Percentiles rank a stretch among this genome's conserved stretches.
These are phyloP conservation scores for Macadamia integrifolia DNA, from an alignment of 164 flowering plant genomes.

Conservation along the genomic window DNA sequence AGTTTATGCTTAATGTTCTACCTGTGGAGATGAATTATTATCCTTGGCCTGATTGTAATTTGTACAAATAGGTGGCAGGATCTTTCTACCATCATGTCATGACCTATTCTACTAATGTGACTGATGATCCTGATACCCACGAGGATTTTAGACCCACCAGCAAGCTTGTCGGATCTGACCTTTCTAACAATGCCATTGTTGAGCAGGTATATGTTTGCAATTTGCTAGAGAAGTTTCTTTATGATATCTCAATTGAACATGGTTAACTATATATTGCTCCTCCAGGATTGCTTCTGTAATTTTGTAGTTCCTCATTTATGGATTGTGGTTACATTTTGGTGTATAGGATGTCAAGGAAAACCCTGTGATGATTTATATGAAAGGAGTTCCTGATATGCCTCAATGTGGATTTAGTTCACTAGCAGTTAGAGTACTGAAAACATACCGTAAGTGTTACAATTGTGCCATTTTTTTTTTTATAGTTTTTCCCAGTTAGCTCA, in stretches of 20 bases:
- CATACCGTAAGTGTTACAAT: slow-evolving; percentile 50
- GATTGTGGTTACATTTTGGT: slow-evolving; percentile 8
- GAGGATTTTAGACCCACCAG: slow-evolving; percentile 78
- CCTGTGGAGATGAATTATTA: too few species aligned
- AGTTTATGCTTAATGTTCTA: too few species aligned
- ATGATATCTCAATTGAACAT: background rate
- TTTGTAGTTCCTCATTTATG: background rate
- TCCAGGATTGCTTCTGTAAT: background rate
- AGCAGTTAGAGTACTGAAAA: slow-evolving; percentile 77
- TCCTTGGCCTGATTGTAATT: background rate
- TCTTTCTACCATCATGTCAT: slow-evolving; percentile 30
- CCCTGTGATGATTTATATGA: slow-evolving; percentile 91
- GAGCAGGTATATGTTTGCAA: slow-evolving; percentile 50
- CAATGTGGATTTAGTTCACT: slow-evolving; percentile 86
- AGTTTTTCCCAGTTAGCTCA: too few species aligned
- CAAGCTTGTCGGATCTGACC: slow-evolving; percentile 43
- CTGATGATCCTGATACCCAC: slow-evolving; percentile 76
- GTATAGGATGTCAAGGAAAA: slow-evolving; percentile 81
- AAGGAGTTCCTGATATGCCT: slow-evolving; percentile 84
- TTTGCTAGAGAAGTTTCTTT: background rate
- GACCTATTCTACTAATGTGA: slow-evolving; percentile 43
- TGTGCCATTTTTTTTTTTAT: background rate
- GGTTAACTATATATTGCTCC: background rate
- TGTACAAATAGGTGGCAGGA: slow-evolving; percentile 14
- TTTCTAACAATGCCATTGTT: slow-evolving; percentile 52